Evolutionary conservation across 2,329 filamentous ascomycete species (phyloP).

Genomic region (Ilyonectria sp.): DNA sequence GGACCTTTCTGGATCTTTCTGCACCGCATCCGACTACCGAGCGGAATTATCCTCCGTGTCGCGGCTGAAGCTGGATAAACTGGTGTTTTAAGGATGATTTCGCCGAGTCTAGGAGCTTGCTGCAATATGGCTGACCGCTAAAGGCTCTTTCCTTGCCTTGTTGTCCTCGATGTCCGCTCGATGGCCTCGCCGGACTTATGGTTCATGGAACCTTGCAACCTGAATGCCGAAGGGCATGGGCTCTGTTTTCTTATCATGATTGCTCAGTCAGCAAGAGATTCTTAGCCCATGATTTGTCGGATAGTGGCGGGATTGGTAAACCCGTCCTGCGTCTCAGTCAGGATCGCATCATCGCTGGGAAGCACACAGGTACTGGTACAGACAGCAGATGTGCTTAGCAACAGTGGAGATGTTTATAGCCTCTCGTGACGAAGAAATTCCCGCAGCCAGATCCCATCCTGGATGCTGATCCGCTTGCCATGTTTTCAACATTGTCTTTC

Average conservation of each 20-base stretch:
- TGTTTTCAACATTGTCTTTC: slow-evolving; percentile 35
- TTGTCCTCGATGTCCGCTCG: neutral
- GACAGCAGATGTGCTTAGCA: slow-evolving; percentile 21
- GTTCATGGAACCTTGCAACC: neutral
- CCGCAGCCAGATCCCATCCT: slow-evolving; percentile 35
- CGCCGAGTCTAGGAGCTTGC: slow-evolving; percentile 16
- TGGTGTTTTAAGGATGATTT: slow-evolving; percentile 32
- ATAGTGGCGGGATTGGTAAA: slow-evolving; percentile 28
- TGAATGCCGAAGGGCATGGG: slow-evolving; percentile 5
- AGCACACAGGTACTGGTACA: slow-evolving; percentile 9
- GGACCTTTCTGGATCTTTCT: slow-evolving; percentile 8
- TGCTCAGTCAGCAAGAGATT: slow-evolving; percentile 13
- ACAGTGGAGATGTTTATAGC: slow-evolving; percentile 31
- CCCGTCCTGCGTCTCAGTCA: slow-evolving; percentile 22
- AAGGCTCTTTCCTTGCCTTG: neutral
- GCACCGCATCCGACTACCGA: slow-evolving; percentile 21
- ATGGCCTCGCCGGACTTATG: neutral
- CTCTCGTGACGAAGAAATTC: slow-evolving; percentile 38
- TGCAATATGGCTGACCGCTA: slow-evolving; percentile 3
- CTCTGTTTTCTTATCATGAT: slow-evolving; percentile 22
- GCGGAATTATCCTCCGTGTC: slow-evolving; percentile 26
- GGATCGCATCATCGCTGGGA: slow-evolving; percentile 7
- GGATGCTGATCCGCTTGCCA: slow-evolving; percentile 24
- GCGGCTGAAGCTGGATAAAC: slow-evolving; percentile 35
- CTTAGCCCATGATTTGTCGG: slow-evolving; percentile 17